Evolutionary conservation across 192 early-diverging fungal genomes (phyloP).

Genomic region (Glomus cerebriforme): DNA sequence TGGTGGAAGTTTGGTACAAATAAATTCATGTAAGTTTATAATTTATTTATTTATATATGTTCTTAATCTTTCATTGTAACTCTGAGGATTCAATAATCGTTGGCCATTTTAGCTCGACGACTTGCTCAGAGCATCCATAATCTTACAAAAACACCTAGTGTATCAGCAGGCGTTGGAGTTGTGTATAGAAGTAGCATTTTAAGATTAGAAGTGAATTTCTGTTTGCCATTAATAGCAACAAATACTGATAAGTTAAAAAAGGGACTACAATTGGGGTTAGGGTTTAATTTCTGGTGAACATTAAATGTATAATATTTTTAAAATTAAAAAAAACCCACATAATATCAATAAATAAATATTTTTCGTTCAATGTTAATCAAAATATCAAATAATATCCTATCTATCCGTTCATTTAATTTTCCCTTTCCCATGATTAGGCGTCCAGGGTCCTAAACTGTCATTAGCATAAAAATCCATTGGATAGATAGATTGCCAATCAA

Average conservation of each 20-base stretch:
- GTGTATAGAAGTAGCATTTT: constrained; percentile 84
- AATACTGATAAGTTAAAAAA: constrained; percentile 66
- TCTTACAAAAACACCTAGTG: constrained; percentile 64
- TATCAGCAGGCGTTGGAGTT: constrained; percentile 81
- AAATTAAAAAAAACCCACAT: background rate
- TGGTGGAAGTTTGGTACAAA: constrained; percentile 69
- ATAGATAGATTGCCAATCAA: constrained; percentile 83
- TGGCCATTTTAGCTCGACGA: constrained; percentile 21
- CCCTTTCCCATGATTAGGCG: constrained; percentile 77
- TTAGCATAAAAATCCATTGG: constrained; percentile 99
- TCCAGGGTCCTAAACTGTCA: constrained; percentile 90
- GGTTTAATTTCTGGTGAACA: constrained; percentile 74
- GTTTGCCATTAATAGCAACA: constrained; percentile 72
- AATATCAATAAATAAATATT: background rate
- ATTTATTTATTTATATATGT: background rate
- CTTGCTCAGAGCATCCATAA: constrained; percentile 40
- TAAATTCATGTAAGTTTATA: constrained; percentile 48
- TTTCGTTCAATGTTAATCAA: background rate
- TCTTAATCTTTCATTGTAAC: background rate
- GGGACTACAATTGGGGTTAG: constrained; percentile 87
- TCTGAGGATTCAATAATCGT: background rate
- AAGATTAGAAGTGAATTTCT: constrained; percentile 89
- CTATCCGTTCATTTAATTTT: background rate
- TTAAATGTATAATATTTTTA: background rate
- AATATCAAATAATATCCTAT: no score